phyloP scores from a whole-genome alignment of 2,329 filamentous ascomycete genomes.

The Pseudogymnoascus pannorum region DNA sequence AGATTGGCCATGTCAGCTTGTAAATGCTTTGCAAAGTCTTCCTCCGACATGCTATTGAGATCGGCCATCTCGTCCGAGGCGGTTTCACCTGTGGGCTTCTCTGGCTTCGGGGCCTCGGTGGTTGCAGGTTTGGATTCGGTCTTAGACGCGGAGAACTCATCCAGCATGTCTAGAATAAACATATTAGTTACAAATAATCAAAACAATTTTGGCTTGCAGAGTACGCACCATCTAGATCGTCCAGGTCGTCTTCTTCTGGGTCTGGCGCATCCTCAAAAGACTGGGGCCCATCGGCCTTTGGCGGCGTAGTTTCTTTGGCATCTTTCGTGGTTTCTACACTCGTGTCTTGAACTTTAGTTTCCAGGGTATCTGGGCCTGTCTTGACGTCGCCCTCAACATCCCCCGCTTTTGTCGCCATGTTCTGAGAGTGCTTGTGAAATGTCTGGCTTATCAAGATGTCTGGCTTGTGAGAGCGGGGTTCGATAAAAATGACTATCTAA shows the following conservation, averaged over 20 bases:
- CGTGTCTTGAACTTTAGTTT: background rate
- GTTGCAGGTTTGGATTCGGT: constrained; percentile 40
- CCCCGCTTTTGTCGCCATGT: constrained; percentile 4
- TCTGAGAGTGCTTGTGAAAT: background rate
- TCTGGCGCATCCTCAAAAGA: constrained; percentile 59
- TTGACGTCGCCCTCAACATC: constrained; percentile 3
- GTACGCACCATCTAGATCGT: constrained; percentile 77
- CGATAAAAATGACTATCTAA: background rate
- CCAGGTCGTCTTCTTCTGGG: constrained; percentile 84
- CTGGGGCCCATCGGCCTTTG: background rate
- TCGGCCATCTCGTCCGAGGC: constrained; percentile 17
- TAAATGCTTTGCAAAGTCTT: constrained; percentile 78
- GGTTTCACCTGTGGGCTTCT: constrained; percentile 15
- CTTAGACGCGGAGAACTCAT: constrained; percentile 72
- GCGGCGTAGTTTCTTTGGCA: background rate
- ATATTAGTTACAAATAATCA: background rate
- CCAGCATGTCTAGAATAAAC: constrained; percentile 67
- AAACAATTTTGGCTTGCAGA: background rate
- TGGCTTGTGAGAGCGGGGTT: background rate
- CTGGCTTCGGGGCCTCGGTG: constrained; percentile 23
- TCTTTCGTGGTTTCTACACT: background rate
- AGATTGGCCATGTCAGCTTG: constrained; percentile 84
- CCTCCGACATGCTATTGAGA: constrained; percentile 51
- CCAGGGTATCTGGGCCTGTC: background rate
- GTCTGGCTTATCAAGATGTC: background rate